A percentile compares a stretch with the other conserved stretches of the same genome.
phyloP scores from a whole-genome alignment of 257 asterid genomes.

The Henckelia pumila region DNA sequence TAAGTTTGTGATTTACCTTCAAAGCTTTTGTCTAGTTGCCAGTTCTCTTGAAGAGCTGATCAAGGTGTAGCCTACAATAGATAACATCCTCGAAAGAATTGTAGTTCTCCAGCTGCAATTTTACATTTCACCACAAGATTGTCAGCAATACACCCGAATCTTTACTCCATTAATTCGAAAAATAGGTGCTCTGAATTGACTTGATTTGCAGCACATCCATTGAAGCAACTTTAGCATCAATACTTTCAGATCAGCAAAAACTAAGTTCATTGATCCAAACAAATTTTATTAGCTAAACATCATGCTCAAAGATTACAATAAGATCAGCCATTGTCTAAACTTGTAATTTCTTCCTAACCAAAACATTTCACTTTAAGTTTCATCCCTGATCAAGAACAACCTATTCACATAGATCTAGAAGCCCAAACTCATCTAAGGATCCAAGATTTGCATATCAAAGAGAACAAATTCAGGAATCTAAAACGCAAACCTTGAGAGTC shows the following conservation, averaged over 20 bases:
- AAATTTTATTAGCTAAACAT: background rate
- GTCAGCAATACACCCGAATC: background rate
- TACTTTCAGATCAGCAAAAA: background rate
- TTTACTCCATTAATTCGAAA: background rate
- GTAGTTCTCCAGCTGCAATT: conserved; percentile 76
- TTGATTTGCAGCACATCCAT: background rate
- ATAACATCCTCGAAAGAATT: conserved; percentile 97
- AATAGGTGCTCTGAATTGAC: background rate
- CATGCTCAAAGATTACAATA: background rate
- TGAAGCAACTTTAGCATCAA: background rate
- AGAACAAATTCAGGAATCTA: background rate
- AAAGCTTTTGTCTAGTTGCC: conserved; percentile 95
- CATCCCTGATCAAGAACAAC: background rate
- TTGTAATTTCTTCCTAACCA: background rate
- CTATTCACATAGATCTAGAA: background rate
- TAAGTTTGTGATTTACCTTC: conserved; percentile 54
- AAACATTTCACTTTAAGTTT: background rate
- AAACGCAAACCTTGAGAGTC: conserved; percentile 74
- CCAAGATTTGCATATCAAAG: background rate
- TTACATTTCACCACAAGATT: background rate
- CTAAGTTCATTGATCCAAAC: too few species aligned
- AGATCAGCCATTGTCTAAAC: background rate
- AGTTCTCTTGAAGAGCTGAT: conserved; percentile 95
- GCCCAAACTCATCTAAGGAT: background rate
- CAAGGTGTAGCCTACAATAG: conserved; percentile 97